Conservation (phyloP, 1,284 basidiomycete species). For the Cutaneotrichosporon cutaneum region DNA sequence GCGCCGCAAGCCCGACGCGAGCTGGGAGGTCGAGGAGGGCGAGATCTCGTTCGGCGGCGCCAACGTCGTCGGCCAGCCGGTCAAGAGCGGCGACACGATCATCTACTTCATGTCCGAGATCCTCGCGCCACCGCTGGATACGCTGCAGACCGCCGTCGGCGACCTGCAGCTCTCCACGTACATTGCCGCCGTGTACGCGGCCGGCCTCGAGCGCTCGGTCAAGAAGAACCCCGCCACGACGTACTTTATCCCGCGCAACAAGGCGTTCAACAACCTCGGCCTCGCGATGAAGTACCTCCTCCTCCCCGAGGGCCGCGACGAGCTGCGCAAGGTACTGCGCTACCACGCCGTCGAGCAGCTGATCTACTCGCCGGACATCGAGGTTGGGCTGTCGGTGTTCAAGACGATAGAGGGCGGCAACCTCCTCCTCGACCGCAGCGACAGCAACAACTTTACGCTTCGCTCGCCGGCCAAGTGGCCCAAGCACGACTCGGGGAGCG, state of each 20-base stretch:
- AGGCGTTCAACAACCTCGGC: conserved; percentile 82
- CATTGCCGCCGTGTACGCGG: conserved; percentile 83
- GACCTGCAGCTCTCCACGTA: conserved; percentile 82
- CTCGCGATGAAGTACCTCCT: conserved; percentile 86
- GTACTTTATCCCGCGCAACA: conserved; percentile 83
- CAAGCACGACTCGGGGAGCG: conserved; percentile 38
- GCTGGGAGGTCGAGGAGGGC: conserved; percentile 51
- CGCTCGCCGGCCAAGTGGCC: conserved; percentile 42
- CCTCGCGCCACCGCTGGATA: conserved; percentile 75
- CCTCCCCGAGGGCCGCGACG: conserved; percentile 64
- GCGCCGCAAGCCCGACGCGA: conserved; percentile 50
- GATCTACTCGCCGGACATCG: conserved; percentile 63
- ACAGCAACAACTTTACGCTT: conserved; percentile 32
- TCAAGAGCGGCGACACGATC: conserved; percentile 65
- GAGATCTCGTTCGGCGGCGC: conserved; percentile 81
- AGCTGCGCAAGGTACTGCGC: conserved; percentile 75
- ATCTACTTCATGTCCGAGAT: conserved; percentile 89
- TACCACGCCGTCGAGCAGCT: conserved; percentile 81
- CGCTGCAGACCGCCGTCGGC: conserved; percentile 78
- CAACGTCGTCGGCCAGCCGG: conserved; percentile 70
- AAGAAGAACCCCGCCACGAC: conserved; percentile 70
- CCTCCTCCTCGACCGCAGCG: conserved; percentile 42
- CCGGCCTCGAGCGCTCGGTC: conserved; percentile 69
- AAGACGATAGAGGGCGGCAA: conserved; percentile 53
- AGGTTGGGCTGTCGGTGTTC: conserved; percentile 39